These are phyloP conservation scores for Tetrapisispora namnaoensis DNA, from an alignment of 805 yeast genomes.

Conservation along the genomic window DNA sequence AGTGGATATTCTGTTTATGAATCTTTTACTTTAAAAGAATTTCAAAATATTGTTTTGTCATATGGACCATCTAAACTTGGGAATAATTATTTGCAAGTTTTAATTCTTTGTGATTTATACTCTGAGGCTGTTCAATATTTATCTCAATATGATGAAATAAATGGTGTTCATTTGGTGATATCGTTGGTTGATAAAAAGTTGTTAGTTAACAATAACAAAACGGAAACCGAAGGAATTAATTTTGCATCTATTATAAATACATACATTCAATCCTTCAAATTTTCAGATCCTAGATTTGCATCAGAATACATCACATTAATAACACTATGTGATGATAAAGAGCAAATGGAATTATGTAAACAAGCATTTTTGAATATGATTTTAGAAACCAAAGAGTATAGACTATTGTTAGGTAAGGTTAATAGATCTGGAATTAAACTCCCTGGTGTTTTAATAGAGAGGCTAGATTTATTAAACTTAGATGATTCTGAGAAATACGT, in stretches of 20 bases:
- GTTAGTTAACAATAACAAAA: slow-evolving; percentile 23
- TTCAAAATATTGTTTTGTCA: slow-evolving; percentile 60
- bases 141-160: slow-evolving; percentile 55
- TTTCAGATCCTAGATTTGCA: slow-evolving; percentile 81
- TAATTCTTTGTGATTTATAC: slow-evolving; percentile 68
- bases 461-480: slow-evolving; percentile 55
- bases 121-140: slow-evolving; percentile 65
- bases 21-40: slow-evolving; percentile 58
- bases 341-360: slow-evolving; percentile 51
- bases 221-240: slow-evolving; percentile 23
- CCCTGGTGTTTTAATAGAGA: slow-evolving; percentile 77
- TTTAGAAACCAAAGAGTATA: slow-evolving; percentile 76
- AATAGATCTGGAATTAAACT: slow-evolving; percentile 63
- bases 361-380: slow-evolving; percentile 78
- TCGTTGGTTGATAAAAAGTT: slow-evolving; percentile 67
- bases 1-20: slow-evolving; percentile 52
- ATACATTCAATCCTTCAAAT: slow-evolving; percentile 73
- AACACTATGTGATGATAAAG: slow-evolving; percentile 39
- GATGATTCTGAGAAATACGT: slow-evolving; percentile 50
- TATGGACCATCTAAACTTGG: slow-evolving; percentile 69
- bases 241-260: slow-evolving; percentile 63
- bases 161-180: slow-evolving; percentile 83
- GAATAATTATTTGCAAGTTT: slow-evolving; percentile 61
- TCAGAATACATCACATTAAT: slow-evolving; percentile 78
- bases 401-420: slow-evolving; percentile 73